Percentiles rank a stretch among this genome's conserved stretches.
Conservation (phyloP, 345 rosid genomes). For the Camelina hispida region DNA sequence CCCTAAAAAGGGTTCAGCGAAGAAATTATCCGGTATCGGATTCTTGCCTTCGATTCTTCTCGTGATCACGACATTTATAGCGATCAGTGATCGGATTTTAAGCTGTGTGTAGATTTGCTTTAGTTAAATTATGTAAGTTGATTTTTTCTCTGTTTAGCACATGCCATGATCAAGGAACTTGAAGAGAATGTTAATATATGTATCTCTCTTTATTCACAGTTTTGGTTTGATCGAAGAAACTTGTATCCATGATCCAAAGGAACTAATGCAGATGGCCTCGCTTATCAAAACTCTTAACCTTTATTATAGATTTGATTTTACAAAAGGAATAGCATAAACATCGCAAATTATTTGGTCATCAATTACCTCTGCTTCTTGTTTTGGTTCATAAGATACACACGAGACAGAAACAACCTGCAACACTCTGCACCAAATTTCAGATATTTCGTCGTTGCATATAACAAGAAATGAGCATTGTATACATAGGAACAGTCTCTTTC, state of each 20-base stretch:
- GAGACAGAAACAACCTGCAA: neutral
- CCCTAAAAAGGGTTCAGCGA: constrained; percentile 54
- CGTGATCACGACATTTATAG: constrained; percentile 41
- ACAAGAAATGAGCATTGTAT: neutral
- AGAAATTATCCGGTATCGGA: constrained; percentile 28
- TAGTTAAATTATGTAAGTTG: constrained; percentile 29
- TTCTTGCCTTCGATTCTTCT: constrained; percentile 39
- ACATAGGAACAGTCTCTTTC: constrained; percentile 1
- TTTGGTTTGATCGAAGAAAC: constrained; percentile 26
- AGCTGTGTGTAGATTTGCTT: constrained; percentile 49
- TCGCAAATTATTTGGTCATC: neutral
- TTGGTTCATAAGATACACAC: neutral
- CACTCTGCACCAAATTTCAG: neutral
- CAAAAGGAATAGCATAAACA: neutral
- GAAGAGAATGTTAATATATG: constrained; percentile 5
- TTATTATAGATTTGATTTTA: neutral
- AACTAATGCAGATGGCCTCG: constrained; percentile 27
- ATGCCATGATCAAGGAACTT: constrained; percentile 20
- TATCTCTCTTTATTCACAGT: neutral
- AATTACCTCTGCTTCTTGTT: neutral
- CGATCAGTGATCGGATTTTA: constrained; percentile 14
- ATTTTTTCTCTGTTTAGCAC: constrained; percentile 23
- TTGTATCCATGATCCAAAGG: constrained; percentile 23
- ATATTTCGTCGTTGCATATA: constrained; percentile 3
- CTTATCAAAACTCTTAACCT: neutral